These are phyloP conservation scores for Rasamsonia emersonii DNA, from an alignment of 2,329 filamentous ascomycete species.

Conservation along the genomic window DNA sequence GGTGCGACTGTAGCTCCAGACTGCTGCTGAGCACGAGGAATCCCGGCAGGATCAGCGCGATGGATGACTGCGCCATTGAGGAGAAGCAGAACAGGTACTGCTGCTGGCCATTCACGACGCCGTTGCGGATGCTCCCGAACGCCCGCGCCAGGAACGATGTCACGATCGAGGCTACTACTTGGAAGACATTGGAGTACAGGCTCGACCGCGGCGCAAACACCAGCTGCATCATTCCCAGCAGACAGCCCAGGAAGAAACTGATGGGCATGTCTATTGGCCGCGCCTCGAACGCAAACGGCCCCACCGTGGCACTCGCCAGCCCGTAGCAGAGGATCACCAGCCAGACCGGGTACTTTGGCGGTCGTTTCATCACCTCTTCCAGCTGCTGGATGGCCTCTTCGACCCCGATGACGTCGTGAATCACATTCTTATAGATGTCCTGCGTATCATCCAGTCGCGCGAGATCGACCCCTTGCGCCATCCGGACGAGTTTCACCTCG, in stretches of 20 bases:
- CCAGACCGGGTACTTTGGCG: constrained; percentile 47
- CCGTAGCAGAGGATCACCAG: constrained; percentile 61
- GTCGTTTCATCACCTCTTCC: constrained; percentile 47
- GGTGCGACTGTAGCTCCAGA: constrained; percentile 60
- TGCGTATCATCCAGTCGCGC: constrained; percentile 37
- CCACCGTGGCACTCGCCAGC: constrained; percentile 65
- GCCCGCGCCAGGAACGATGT: constrained; percentile 62
- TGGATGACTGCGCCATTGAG: constrained; percentile 62
- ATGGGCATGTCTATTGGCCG: constrained; percentile 70
- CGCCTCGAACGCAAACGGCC: constrained; percentile 71
- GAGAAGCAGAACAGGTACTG: constrained; percentile 59
- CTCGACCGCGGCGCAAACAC: constrained; percentile 66
- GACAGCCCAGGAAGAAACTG: constrained; percentile 64
- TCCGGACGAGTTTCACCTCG: constrained; percentile 37
- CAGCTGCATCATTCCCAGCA: constrained; percentile 67
- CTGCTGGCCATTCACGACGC: constrained; percentile 22
- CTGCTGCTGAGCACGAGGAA: constrained; percentile 54
- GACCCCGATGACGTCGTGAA: constrained; percentile 39
- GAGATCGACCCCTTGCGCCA: constrained; percentile 35
- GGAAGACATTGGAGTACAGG: constrained; percentile 56
- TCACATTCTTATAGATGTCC: constrained; percentile 40
- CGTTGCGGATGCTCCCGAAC: constrained; percentile 54
- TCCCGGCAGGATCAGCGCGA: constrained; percentile 65
- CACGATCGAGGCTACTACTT: constrained; percentile 54
- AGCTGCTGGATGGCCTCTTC: constrained; percentile 37